phyloP scores from a whole-genome alignment of 805 yeast genomes.

The Pichia kluyveri region DNA sequence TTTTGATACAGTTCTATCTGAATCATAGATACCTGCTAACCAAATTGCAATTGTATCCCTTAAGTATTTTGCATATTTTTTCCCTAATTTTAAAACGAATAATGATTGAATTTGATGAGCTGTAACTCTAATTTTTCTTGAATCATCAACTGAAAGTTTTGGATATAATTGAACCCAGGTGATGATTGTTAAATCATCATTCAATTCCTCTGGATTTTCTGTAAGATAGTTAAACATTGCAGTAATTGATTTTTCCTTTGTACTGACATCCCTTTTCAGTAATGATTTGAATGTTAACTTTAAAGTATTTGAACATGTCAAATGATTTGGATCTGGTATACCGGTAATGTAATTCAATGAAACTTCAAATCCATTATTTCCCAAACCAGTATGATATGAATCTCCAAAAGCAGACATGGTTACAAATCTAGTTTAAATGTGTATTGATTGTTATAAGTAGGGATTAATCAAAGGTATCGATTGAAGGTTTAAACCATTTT shows the following conservation, averaged over 20 bases:
- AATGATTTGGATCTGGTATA: constrained; percentile 55
- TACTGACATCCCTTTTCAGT: constrained; percentile 71
- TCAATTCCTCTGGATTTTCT: constrained; percentile 17
- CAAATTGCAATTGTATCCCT: constrained; percentile 67
- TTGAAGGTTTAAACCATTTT: no score
- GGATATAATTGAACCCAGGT: constrained; percentile 80
- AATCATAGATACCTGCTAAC: constrained; percentile 63
- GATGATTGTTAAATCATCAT: constrained; percentile 47
- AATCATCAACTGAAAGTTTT: constrained; percentile 63
- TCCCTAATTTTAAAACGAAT: constrained; percentile 42
- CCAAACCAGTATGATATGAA: constrained; percentile 19
- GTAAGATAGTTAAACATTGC: constrained; percentile 38
- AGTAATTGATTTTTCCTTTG: constrained; percentile 68
- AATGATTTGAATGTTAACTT: constrained; percentile 66
- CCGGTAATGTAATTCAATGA: constrained; percentile 73
- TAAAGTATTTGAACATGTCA: constrained; percentile 37
- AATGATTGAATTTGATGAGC: constrained; percentile 60
- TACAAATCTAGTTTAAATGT: background rate
- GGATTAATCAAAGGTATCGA: no score
- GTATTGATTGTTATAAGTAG: background rate
- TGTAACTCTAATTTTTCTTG: constrained; percentile 50
- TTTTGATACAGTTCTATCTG: constrained; percentile 51
- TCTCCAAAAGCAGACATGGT: constrained; percentile 6
- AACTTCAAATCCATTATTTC: constrained; percentile 38
- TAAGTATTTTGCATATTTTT: constrained; percentile 53